These are phyloP conservation scores for Barbatosphaeria neglecta DNA, from an alignment of 495 filamentous ascomycete species.

Conservation along the genomic window DNA sequence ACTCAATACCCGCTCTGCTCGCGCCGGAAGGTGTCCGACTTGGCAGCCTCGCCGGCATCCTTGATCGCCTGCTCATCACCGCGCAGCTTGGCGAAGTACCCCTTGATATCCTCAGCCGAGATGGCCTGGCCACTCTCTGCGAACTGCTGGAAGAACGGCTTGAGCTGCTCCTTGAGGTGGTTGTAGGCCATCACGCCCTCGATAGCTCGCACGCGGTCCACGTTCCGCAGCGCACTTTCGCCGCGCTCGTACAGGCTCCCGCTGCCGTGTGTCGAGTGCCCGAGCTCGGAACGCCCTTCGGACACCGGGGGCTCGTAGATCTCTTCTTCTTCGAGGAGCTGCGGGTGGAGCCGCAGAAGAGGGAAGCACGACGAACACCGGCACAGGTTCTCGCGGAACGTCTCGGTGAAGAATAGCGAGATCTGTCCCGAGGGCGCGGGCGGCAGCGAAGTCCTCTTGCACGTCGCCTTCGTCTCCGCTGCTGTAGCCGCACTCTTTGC, in stretches of 20 bases:
- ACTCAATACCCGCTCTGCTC: slow-evolving; percentile 50
- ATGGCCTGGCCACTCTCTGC: slow-evolving; percentile 80
- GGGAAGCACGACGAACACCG: slow-evolving; percentile 71
- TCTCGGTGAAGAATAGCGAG: slow-evolving; percentile 66
- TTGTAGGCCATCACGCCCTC: slow-evolving; percentile 98
- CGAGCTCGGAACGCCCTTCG: slow-evolving; percentile 23
- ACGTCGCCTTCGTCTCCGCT: slow-evolving; percentile 10
- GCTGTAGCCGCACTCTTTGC: slow-evolving; percentile 13
- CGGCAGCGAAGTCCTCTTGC: slow-evolving; percentile 39
- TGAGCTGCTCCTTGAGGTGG: slow-evolving; percentile 85
- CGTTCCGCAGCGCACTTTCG: slow-evolving; percentile 75
- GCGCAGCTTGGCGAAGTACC: slow-evolving; percentile 83
- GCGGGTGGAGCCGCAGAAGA: slow-evolving; percentile 50
- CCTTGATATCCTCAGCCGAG: slow-evolving; percentile 88
- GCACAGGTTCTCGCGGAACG: slow-evolving; percentile 68
- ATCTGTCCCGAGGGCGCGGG: slow-evolving; percentile 42
- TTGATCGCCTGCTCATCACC: slow-evolving; percentile 60
- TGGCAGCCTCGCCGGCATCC: slow-evolving; percentile 33
- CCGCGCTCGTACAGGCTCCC: slow-evolving; percentile 79
- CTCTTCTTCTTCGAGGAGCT: slow-evolving; percentile 88
- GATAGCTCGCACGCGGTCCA: slow-evolving; percentile 86
- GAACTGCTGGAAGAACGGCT: slow-evolving; percentile 83
- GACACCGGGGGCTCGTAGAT: slow-evolving; percentile 84
- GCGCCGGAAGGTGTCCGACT: slow-evolving; percentile 31
- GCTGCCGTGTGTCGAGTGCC: slow-evolving; percentile 34